These are phyloP conservation scores for Buddleja alternifolia DNA, from an alignment of 257 asterid genomes.

Conservation along the genomic window DNA sequence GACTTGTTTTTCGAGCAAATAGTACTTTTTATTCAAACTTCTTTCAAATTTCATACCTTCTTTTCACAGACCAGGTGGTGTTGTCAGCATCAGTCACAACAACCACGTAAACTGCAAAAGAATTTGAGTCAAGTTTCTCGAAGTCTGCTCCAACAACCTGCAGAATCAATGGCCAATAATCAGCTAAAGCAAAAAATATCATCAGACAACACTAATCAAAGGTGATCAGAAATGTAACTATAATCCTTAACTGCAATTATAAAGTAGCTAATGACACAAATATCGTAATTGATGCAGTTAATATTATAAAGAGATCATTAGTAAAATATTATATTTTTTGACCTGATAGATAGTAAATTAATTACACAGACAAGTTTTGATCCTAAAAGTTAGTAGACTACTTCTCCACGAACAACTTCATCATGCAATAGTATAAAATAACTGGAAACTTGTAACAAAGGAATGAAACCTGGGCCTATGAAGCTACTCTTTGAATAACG, in stretches of 20 bases:
- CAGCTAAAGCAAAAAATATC: slow-evolving; percentile 31
- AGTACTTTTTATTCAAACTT: slow-evolving; percentile 20
- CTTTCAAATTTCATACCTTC: slow-evolving; percentile 70
- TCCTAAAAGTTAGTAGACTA: not conserved
- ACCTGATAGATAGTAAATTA: slow-evolving; percentile 1
- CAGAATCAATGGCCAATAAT: slow-evolving; percentile 36
- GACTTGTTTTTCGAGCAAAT: slow-evolving; percentile 1
- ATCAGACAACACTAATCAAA: slow-evolving; percentile 27
- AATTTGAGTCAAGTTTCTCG: slow-evolving; percentile 84
- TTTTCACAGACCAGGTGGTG: slow-evolving; percentile 83
- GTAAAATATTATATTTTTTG: not conserved
- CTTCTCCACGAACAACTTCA: slow-evolving; percentile 1
- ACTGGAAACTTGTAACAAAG: slow-evolving; percentile 11
- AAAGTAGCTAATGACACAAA: slow-evolving; percentile 16
- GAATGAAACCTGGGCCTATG: slow-evolving; percentile 11
- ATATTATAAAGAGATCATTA: not conserved
- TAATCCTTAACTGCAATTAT: slow-evolving; percentile 13
- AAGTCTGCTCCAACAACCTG: slow-evolving; percentile 92
- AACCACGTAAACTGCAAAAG: slow-evolving; percentile 88
- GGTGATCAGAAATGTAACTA: slow-evolving; percentile 26
- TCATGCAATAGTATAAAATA: slow-evolving; percentile 11
- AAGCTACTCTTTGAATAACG: slow-evolving; percentile 19
- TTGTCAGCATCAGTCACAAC: slow-evolving; percentile 79
- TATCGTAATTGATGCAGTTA: not conserved
- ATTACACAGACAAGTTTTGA: slow-evolving; percentile 5